These are phyloP conservation scores for Phytophthora brassicae DNA, from an alignment of 352 stramenopile genomes.

Conservation along the genomic window DNA sequence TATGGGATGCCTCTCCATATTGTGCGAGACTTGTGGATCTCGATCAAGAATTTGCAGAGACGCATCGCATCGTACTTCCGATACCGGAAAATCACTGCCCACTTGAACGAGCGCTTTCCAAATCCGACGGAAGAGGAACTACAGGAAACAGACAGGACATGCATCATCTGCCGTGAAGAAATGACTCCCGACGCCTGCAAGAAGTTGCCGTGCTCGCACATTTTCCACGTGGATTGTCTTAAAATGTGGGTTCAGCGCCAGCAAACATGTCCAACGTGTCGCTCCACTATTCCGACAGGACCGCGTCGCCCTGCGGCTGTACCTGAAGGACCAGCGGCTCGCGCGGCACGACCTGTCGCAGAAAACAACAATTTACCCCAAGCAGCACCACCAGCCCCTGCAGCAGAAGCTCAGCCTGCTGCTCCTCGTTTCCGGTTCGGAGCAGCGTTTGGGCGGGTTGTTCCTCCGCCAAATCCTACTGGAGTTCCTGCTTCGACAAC, in stretches of 20 bases:
- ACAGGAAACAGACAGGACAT: conserved; percentile 90
- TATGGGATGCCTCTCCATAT: conserved; percentile 98
- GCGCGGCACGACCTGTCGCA: conserved; percentile 24
- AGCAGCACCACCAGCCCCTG: conserved; percentile 3
- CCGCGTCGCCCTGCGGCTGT: conserved; percentile 44
- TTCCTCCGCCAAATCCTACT: conserved; percentile 20
- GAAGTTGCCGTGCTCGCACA: conserved; percentile 96
- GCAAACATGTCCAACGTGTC: conserved; percentile 97
- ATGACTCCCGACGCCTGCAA: conserved; percentile 92
- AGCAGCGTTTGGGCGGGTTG: conserved; percentile 31
- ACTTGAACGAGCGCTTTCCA: conserved; percentile 96
- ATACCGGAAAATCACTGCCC: conserved; percentile 95
- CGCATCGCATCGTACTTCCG: conserved; percentile 86
- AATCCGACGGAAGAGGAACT: conserved; percentile 95
- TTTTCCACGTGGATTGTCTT: conserved; percentile 97
- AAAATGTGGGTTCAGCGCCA: conserved; percentile 99
- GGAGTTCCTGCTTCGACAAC: conserved; percentile 7
- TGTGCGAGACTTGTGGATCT: conserved; percentile 96
- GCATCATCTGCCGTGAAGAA: conserved; percentile 97
- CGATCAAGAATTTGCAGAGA: conserved; percentile 82
- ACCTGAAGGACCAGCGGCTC: conserved; percentile 26
- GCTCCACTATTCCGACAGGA: conserved; percentile 91
- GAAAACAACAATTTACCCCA: conserved; percentile 20
- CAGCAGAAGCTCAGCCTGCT: conserved; percentile 13
- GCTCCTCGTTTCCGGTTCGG: conserved; percentile 36